These are phyloP conservation scores for Brachypodium distachyon DNA, from an alignment of 202 grass and related monocot species.

Conservation along the genomic window DNA sequence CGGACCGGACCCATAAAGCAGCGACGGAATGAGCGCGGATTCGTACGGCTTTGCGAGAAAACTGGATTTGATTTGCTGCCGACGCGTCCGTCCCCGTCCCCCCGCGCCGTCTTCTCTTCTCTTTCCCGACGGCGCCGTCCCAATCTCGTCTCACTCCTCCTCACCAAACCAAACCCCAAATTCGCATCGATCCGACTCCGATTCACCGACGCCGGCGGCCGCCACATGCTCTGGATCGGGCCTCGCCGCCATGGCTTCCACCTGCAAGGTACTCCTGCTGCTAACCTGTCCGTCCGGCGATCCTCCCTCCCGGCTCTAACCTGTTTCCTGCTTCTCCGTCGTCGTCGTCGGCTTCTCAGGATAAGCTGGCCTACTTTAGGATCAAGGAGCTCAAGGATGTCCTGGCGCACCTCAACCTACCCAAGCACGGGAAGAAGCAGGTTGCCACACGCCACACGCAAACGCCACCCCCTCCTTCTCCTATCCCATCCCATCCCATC, in stretches of 20 bases:
- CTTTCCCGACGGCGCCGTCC: neutral
- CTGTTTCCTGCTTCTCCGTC: neutral
- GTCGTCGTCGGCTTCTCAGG: too few species aligned
- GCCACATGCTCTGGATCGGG: too few species aligned
- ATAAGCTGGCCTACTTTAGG: conserved; percentile 3
- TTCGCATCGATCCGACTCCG: neutral
- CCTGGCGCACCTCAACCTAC: neutral
- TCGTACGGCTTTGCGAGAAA: neutral
- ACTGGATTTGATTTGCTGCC: neutral
- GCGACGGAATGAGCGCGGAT: neutral
- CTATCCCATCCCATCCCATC: too few species aligned
- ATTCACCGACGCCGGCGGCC: neutral
- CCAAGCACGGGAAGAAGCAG: conserved; percentile 12
- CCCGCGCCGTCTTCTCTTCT: too few species aligned
- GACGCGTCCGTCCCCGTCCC: neutral
- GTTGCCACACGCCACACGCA: neutral
- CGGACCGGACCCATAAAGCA: too few species aligned
- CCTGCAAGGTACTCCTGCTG: too few species aligned
- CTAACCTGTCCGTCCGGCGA: neutral
- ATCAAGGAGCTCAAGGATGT: conserved; percentile 14
- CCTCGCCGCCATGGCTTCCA: neutral
- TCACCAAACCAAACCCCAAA: neutral
- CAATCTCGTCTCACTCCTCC: neutral
- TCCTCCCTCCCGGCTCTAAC: neutral
- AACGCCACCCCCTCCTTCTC: neutral